These are phyloP conservation scores for Termitomyces titanicus DNA, from an alignment of 768 basidiomycete genomes.

Conservation along the genomic window DNA sequence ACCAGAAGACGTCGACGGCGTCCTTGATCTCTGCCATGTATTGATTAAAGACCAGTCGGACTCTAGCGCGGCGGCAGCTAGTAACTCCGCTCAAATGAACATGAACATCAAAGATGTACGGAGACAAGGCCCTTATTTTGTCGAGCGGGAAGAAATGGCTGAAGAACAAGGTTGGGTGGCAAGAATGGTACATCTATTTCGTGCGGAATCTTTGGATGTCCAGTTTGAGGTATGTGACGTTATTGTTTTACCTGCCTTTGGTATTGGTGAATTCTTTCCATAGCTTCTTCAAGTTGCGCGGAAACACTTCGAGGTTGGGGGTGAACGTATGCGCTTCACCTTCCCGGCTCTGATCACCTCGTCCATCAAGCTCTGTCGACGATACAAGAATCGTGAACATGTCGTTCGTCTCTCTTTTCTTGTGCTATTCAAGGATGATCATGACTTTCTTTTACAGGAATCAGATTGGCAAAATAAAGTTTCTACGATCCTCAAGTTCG, in stretches of 20 bases:
- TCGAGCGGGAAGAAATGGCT: slow-evolving; percentile 87
- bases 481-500: slow-evolving; percentile 88
- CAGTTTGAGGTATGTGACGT: slow-evolving; percentile 76
- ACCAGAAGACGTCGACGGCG: slow-evolving; percentile 91
- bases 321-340: slow-evolving; percentile 94
- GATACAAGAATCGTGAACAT: slow-evolving; percentile 83
- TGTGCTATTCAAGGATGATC: not conserved
- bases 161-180: slow-evolving; percentile 99
- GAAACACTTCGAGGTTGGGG: slow-evolving; percentile 85
- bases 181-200: slow-evolving; percentile 95
- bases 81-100: slow-evolving; percentile 29
- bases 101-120: slow-evolving; percentile 41
- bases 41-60: slow-evolving; percentile 84
- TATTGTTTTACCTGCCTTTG: slow-evolving; percentile 17
- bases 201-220: slow-evolving; percentile 77
- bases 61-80: slow-evolving; percentile 28
- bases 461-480: slow-evolving; percentile 84
- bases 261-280: not conserved
- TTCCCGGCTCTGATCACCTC: slow-evolving; percentile 96
- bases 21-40: slow-evolving; percentile 90
- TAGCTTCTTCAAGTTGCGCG: slow-evolving; percentile 91
- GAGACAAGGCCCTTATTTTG: slow-evolving; percentile 54
- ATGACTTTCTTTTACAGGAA: slow-evolving; percentile 46
- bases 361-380: slow-evolving; percentile 86
- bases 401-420: slow-evolving; percentile 37